Evolutionary conservation across 352 stramenopile species (phyloP).

Genomic region (Globisporangium carolinianum): DNA sequence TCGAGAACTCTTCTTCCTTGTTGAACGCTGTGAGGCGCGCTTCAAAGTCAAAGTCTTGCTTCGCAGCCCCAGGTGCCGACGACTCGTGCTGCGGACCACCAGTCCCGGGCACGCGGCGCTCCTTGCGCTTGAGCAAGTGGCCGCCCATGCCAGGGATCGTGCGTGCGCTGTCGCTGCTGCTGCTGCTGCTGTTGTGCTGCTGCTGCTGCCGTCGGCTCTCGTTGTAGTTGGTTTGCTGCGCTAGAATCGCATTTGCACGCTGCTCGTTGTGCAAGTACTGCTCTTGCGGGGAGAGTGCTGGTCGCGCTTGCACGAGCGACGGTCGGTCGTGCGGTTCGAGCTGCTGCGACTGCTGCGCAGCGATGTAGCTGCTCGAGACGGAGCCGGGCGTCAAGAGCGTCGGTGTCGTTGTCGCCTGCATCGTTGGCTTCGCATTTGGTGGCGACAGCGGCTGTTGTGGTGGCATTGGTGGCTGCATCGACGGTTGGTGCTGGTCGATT

Average conservation of each 20-base stretch:
- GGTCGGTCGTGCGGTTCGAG: conserved; percentile 8
- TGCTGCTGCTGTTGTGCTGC: conserved; percentile 3
- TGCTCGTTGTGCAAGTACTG: conserved; percentile 14
- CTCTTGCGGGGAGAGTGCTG: conserved; percentile 7
- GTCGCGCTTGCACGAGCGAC: conserved; percentile 7
- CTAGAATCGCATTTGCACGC: conserved; percentile 14
- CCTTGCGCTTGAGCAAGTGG: conserved; percentile 74
- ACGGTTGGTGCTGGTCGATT: conserved; percentile 8
- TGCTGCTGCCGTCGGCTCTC: conserved; percentile 12
- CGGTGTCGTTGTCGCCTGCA: conserved; percentile 29
- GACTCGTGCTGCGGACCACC: conserved; percentile 23
- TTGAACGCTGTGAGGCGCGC: conserved; percentile 57
- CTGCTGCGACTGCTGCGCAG: conserved; percentile 9
- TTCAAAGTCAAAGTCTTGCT: conserved; percentile 70
- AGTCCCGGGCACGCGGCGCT: conserved; percentile 47
- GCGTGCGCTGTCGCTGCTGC: conserved; percentile 15
- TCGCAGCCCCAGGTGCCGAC: conserved; percentile 10
- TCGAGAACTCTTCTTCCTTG: conserved; percentile 77
- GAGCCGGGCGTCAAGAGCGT: conserved; percentile 50
- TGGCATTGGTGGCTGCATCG: conserved; percentile 13
- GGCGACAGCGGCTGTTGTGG: conserved; percentile 10
- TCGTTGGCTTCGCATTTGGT: conserved; percentile 8
- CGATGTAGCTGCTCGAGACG: conserved; percentile 27
- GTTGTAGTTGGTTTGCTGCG: conserved; percentile 15
- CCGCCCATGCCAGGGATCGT: conserved; percentile 81